phyloP scores from a whole-genome alignment of 108 stramenopile species.

The Conticribra weissflogii region DNA sequence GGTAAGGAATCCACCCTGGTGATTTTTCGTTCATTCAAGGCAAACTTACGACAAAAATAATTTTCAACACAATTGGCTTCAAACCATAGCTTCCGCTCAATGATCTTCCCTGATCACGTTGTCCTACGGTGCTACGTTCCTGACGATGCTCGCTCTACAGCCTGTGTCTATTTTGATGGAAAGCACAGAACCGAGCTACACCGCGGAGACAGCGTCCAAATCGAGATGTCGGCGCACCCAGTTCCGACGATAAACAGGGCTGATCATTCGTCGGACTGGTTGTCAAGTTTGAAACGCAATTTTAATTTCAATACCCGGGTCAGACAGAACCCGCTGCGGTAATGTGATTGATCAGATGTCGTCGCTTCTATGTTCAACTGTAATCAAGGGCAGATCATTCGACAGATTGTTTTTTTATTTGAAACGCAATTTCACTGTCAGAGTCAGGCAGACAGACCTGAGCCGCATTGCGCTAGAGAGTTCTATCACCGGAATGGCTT shows the following conservation, averaged over 20 bases:
- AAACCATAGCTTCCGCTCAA: slow-evolving; percentile 94
- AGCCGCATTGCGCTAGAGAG: too few species aligned
- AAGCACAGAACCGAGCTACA: slow-evolving; percentile 81
- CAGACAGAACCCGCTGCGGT: slow-evolving; percentile 64
- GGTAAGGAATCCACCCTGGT: too few species aligned
- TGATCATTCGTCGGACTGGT: slow-evolving; percentile 91
- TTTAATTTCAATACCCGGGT: slow-evolving; percentile 89
- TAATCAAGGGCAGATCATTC: too few species aligned
- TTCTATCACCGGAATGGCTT: too few species aligned
- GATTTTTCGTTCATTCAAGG: too few species aligned
- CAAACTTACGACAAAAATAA: too few species aligned
- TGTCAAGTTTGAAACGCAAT: slow-evolving; percentile 76
- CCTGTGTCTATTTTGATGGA: slow-evolving; percentile 95
- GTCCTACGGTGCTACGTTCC: slow-evolving; percentile 86
- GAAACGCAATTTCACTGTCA: too few species aligned
- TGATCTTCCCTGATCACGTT: slow-evolving; percentile 96
- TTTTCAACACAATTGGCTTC: too few species aligned
- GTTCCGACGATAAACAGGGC: slow-evolving; percentile 88
- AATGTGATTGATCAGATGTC: not conserved
- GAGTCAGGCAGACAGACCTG: too few species aligned
- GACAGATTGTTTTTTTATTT: too few species aligned
- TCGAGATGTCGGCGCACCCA: slow-evolving; percentile 88
- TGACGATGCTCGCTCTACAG: slow-evolving; percentile 86
- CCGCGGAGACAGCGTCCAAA: slow-evolving; percentile 90
- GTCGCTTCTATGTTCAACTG: too few species aligned